phyloP scores from a whole-genome alignment of 2,329 filamentous ascomycete species.

The Phyllosticta capitalensis region DNA sequence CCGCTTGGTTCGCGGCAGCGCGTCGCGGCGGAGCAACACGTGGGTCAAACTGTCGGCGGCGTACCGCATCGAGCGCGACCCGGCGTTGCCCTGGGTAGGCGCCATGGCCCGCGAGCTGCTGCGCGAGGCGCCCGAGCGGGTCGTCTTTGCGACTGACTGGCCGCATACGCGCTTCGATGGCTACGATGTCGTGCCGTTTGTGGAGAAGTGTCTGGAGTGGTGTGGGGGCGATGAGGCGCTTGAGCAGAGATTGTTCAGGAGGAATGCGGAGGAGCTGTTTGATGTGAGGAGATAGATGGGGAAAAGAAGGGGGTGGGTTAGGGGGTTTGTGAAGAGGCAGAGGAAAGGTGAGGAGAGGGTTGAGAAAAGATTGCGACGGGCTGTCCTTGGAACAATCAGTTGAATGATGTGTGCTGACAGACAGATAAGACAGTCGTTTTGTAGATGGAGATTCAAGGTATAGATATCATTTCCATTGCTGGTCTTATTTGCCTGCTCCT shows the following conservation, averaged over 20 bases:
- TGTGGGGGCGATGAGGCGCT: slow-evolving; percentile 38
- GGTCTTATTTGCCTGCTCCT: no score
- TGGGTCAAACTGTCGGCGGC: slow-evolving; percentile 52
- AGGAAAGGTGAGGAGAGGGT: no score
- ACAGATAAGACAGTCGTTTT: no score
- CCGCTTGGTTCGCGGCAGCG: slow-evolving; percentile 36
- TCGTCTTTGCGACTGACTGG: slow-evolving; percentile 55
- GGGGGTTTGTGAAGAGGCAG: no score
- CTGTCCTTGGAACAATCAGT: no score
- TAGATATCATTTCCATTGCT: no score
- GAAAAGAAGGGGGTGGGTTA: no score
- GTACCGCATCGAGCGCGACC: slow-evolving; percentile 44
- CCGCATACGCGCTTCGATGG: slow-evolving; percentile 54
- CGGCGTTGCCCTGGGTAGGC: slow-evolving; percentile 37
- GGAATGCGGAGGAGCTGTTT: slow-evolving; percentile 47
- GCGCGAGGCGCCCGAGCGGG: slow-evolving; percentile 32
- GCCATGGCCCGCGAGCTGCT: slow-evolving; percentile 43
- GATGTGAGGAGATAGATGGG: slow-evolving; percentile 14
- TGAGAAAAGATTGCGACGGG: not conserved
- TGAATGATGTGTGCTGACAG: no score
- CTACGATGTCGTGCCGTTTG: slow-evolving; percentile 46
- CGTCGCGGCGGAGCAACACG: slow-evolving; percentile 22
- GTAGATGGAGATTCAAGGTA: no score
- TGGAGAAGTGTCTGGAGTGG: slow-evolving; percentile 45
- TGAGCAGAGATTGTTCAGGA: slow-evolving; percentile 43